These are phyloP conservation scores for Tylopilus cervinicoccineus DNA, from an alignment of 768 basidiomycete genomes.

Conservation along the genomic window DNA sequence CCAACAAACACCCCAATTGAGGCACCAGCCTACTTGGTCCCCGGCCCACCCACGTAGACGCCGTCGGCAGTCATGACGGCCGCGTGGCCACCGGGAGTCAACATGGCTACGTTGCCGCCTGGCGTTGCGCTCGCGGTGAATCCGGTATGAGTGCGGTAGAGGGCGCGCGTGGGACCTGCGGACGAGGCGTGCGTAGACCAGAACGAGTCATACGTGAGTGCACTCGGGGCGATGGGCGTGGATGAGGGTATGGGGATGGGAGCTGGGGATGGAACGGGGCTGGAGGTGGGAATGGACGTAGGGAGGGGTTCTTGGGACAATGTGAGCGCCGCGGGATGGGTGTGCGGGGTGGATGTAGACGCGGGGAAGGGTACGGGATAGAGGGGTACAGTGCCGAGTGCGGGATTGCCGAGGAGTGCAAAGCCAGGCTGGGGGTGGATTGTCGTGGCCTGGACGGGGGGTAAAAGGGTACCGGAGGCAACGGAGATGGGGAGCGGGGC, in stretches of 20 bases:
- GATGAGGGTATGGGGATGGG: slow-evolving; percentile 4
- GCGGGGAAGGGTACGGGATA: background rate
- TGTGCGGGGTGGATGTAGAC: background rate
- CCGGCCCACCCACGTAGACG: slow-evolving; percentile 30
- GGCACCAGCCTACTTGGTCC: background rate
- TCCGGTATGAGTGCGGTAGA: slow-evolving; percentile 29
- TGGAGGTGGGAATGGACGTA: background rate
- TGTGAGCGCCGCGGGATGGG: slow-evolving; percentile 2
- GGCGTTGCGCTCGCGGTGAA: slow-evolving; percentile 25
- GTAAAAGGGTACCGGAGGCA: background rate
- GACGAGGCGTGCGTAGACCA: slow-evolving; percentile 52
- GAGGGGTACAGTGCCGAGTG: background rate
- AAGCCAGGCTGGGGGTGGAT: slow-evolving; percentile 13
- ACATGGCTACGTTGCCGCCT: slow-evolving; percentile 29
- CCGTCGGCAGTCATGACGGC: slow-evolving; percentile 32
- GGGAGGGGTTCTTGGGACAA: background rate
- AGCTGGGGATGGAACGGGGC: slow-evolving; percentile 1
- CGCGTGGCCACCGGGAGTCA: slow-evolving; percentile 29
- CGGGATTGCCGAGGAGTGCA: background rate
- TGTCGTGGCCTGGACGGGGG: background rate
- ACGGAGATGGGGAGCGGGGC: background rate
- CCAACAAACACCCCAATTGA: background rate
- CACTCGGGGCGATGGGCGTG: slow-evolving; percentile 16
- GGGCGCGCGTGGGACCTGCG: slow-evolving; percentile 22
- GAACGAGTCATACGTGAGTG: slow-evolving; percentile 58